Conservation (phyloP, 129 eudicot species). For the Ambrosia trifida region DNA sequence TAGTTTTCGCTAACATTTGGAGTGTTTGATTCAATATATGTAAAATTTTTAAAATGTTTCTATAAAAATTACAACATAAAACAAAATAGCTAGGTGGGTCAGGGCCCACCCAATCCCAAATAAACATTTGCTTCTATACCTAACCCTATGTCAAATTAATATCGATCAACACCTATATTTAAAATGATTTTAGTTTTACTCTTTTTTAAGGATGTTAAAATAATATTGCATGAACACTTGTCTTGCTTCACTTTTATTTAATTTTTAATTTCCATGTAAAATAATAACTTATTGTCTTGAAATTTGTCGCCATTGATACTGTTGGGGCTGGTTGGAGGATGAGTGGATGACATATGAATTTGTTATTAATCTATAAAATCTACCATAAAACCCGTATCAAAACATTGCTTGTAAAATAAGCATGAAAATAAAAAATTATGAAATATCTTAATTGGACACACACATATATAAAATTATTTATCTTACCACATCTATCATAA, state of each 20-base stretch:
- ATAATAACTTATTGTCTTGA: constrained; percentile 6
- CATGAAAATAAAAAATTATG: no score
- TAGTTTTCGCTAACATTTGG: no score
- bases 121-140: no score
- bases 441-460: no score
- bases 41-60: no score
- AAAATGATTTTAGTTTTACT: background rate
- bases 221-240: background rate
- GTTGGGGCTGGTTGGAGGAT: constrained; percentile 18
- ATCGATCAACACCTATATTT: background rate
- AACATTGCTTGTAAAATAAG: no score
- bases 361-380: background rate
- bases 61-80: no score
- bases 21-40: no score
- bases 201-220: background rate
- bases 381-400: background rate
- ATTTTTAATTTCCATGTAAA: background rate
- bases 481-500: no score
- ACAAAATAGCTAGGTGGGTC: no score
- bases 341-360: constrained; percentile 8
- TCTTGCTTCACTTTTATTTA: background rate
- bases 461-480: no score
- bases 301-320: constrained; percentile 22
- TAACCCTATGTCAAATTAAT: background rate
- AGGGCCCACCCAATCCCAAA: no score